Conservation (phyloP, 73 alveolate species). For the Paramecium caudatum region DNA sequence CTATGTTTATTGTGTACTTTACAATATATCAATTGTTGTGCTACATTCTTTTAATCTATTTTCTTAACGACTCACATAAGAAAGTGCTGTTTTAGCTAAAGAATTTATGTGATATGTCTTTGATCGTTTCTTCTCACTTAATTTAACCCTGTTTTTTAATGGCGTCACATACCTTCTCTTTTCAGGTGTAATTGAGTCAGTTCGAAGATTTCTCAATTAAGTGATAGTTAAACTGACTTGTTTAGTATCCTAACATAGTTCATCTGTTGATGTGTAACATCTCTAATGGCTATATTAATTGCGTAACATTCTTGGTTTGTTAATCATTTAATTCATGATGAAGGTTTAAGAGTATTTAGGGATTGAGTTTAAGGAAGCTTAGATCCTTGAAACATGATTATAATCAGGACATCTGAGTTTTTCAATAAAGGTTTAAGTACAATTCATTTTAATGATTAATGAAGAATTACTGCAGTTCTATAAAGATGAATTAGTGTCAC, state of each 20-base stretch:
- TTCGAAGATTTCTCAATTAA: not conserved
- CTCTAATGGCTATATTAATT: slow-evolving; percentile 10
- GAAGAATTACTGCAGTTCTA: slow-evolving; percentile 38
- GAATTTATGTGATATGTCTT: not conserved
- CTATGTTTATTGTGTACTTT: not conserved
- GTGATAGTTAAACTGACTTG: not conserved
- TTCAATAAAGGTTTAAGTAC: slow-evolving; percentile 34
- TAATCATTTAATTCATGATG: not conserved
- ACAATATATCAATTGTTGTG: not conserved
- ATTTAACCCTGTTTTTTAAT: too few species aligned
- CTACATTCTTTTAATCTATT: not conserved
- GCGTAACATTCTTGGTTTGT: slow-evolving; percentile 15
- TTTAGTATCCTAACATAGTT: not conserved
- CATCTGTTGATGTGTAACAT: not conserved
- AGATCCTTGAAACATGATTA: not conserved
- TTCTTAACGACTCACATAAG: not conserved
- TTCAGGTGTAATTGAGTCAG: too few species aligned
- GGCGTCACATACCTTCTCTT: too few species aligned
- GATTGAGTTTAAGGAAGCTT: not conserved
- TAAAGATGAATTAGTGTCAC: slow-evolving; percentile 44
- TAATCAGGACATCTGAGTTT: slow-evolving; percentile 40
- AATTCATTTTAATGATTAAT: slow-evolving; percentile 41
- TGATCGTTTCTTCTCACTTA: not conserved
- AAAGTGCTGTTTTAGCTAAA: slow-evolving; percentile 13
- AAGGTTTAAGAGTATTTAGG: slow-evolving; percentile 16